Percentiles rank a stretch among this genome's conserved stretches.
phyloP scores from a whole-genome alignment of 768 basidiomycete genomes.

The Coprinopsis strossmayeri region DNA sequence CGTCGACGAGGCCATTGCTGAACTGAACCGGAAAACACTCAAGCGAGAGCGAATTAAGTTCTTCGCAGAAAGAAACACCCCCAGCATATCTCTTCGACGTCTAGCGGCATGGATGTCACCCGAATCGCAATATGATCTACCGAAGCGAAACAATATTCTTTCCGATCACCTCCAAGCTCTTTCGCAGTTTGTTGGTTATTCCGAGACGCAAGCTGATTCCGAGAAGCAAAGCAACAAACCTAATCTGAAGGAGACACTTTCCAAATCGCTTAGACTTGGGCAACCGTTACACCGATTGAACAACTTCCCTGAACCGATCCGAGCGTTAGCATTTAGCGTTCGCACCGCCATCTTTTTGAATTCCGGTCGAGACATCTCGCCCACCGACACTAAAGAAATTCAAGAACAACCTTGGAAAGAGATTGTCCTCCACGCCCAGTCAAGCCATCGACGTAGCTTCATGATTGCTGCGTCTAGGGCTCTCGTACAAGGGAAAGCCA shows the following conservation, averaged over 20 bases:
- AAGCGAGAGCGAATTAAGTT: background rate
- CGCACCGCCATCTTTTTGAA: background rate
- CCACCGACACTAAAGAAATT: background rate
- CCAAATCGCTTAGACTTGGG: background rate
- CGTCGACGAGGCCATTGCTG: conserved; percentile 7
- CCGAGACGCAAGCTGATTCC: no score
- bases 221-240: background rate
- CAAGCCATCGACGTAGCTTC: background rate
- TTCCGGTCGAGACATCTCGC: background rate
- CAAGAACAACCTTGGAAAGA: conserved; percentile 5
- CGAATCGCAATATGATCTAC: no score
- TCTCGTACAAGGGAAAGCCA: background rate
- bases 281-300: background rate
- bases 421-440: background rate
- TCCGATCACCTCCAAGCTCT: conserved; percentile 2
- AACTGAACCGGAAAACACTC: background rate
- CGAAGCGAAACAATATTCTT: background rate
- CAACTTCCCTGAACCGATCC: background rate
- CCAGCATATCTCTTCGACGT: background rate
- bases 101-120: background rate
- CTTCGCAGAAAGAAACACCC: background rate
- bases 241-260: background rate
- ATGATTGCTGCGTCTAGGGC: background rate
- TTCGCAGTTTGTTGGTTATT: background rate
- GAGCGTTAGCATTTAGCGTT: background rate